Evolutionary conservation across 1,284 basidiomycete genomes (phyloP).

Genomic region (Ceratobasidium sp.): DNA sequence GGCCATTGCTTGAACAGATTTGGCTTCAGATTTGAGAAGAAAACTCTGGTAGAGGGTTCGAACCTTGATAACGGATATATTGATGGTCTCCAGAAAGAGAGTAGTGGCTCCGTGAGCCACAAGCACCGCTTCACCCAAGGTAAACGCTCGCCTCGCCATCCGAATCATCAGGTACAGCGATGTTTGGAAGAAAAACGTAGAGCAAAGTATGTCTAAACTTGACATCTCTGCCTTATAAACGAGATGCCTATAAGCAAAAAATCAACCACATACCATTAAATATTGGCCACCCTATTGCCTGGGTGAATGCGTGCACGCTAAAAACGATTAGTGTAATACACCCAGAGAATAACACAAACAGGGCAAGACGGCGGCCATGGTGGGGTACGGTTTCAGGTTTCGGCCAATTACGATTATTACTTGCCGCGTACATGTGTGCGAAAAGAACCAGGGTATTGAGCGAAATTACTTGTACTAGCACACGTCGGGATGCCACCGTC

Average conservation of each 20-base stretch:
- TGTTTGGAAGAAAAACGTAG: slow-evolving; percentile 88
- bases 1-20: slow-evolving; percentile 73
- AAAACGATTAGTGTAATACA: slow-evolving; percentile 60
- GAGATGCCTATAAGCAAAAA: not conserved
- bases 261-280: slow-evolving; percentile 68
- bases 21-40: slow-evolving; percentile 1
- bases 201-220: slow-evolving; percentile 77
- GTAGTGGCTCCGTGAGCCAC: slow-evolving; percentile 89
- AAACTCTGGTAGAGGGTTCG: slow-evolving; percentile 47
- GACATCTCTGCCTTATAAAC: slow-evolving; percentile 65
- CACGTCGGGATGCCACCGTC: slow-evolving; percentile 72
- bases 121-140: slow-evolving; percentile 90
- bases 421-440: slow-evolving; percentile 31
- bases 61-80: slow-evolving; percentile 81
- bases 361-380: slow-evolving; percentile 41
- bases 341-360: slow-evolving; percentile 68
- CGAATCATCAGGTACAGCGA: slow-evolving; percentile 89
- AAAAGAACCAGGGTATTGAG: slow-evolving; percentile 30
- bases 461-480: slow-evolving; percentile 64
- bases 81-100: slow-evolving; percentile 84
- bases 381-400: slow-evolving; percentile 24
- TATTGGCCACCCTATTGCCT: slow-evolving; percentile 56
- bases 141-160: slow-evolving; percentile 91
- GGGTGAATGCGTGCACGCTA: slow-evolving; percentile 58
- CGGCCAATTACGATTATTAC: slow-evolving; percentile 15